Conservation (phyloP, 2,329 filamentous ascomycete species). For the Diaporthe nobilis region DNA sequence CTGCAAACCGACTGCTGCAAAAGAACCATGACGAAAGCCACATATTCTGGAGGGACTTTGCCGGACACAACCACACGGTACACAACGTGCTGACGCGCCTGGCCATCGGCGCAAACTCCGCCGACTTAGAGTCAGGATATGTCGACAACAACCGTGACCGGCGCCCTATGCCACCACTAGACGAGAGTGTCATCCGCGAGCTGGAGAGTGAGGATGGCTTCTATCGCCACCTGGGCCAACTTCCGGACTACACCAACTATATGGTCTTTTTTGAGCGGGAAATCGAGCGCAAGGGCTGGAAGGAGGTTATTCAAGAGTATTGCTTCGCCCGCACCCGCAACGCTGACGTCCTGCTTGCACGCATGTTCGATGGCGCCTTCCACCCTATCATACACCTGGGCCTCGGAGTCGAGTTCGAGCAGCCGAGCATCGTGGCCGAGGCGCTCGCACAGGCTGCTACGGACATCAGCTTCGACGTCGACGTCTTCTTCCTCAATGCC, state of each 20-base stretch:
- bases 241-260: conserved; percentile 77
- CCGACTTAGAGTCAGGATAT: conserved; percentile 7
- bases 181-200: conserved; percentile 1
- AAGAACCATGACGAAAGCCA: conserved; percentile 31
- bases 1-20: conserved; percentile 21
- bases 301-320: conserved; percentile 74
- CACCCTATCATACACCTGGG: conserved; percentile 89
- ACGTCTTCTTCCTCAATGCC: not conserved
- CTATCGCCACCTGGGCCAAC: conserved; percentile 53
- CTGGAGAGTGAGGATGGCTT: conserved; percentile 7
- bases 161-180: conserved; percentile 9
- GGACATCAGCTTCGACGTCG: not conserved
- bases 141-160: not conserved
- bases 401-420: conserved; percentile 85
- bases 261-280: conserved; percentile 82
- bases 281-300: conserved; percentile 73
- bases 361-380: conserved; percentile 74
- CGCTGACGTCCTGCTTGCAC: conserved; percentile 76
- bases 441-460: conserved; percentile 78
- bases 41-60: conserved; percentile 27
- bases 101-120: conserved; percentile 74
- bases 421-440: conserved; percentile 85
- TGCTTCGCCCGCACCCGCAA: conserved; percentile 76
- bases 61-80: conserved; percentile 61
- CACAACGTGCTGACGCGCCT: conserved; percentile 84